phyloP scores from a whole-genome alignment of 176 grass and related monocot genomes.

The Aegilops longissima region DNA sequence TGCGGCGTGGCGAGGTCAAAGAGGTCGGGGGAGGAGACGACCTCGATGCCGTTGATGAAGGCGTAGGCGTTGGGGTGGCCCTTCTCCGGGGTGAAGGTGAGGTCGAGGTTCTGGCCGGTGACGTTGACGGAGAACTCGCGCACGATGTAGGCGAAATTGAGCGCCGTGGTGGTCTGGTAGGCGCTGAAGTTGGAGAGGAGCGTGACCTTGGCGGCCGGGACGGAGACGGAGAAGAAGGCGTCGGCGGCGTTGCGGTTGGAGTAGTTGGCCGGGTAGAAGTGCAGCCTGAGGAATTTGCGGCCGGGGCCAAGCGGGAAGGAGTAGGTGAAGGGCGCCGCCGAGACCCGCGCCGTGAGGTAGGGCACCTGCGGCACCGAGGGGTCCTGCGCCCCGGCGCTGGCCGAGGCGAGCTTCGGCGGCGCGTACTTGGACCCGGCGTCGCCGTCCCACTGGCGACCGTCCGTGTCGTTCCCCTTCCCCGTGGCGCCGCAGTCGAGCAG shows the following conservation, averaged over 20 bases:
- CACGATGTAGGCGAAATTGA: conserved; percentile 51
- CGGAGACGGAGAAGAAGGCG: conserved; percentile 67
- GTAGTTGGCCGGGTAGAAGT: conserved; percentile 83
- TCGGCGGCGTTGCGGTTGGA: conserved; percentile 49
- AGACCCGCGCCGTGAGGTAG: conserved; percentile 75
- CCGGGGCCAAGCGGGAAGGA: conserved; percentile 76
- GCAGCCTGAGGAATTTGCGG: conserved; percentile 77
- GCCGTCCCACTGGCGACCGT: conserved; percentile 50
- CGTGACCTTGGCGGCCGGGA: conserved; percentile 39
- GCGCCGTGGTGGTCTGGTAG: conserved; percentile 54
- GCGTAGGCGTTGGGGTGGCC: conserved; percentile 61
- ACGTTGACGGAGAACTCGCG: conserved; percentile 85
- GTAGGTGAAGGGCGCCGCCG: conserved; percentile 69
- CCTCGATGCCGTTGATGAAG: conserved; percentile 92
- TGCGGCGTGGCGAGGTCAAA: conserved; percentile 27
- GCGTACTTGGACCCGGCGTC: conserved; percentile 71
- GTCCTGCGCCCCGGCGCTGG: conserved; percentile 34
- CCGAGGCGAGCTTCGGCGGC: conserved; percentile 29
- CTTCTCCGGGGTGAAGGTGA: conserved; percentile 79
- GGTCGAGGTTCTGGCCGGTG: conserved; percentile 51
- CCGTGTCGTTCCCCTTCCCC: conserved; percentile 46
- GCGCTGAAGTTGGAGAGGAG: conserved; percentile 85
- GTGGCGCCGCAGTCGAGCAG: conserved; percentile 76
- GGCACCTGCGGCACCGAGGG: conserved; percentile 65
- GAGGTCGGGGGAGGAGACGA: conserved; percentile 75